Conservation (phyloP, 306 rosid species). For the Pueraria montana region DNA sequence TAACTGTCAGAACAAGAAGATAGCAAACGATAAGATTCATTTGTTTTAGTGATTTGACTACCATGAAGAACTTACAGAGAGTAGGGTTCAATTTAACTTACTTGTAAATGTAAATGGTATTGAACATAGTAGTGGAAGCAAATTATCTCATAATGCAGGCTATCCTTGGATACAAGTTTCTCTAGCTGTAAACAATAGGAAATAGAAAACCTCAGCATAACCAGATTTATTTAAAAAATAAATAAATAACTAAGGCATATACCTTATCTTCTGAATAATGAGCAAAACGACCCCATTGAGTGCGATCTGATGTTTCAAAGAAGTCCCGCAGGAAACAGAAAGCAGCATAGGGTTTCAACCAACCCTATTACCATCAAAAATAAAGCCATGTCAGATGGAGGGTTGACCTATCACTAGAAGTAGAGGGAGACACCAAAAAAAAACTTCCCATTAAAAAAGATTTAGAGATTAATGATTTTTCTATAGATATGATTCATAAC, state of each 20-base stretch:
- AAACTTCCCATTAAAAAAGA: not conserved
- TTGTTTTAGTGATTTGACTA: conserved; percentile 26
- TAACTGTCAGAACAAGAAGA: conserved; percentile 62
- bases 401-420: not conserved
- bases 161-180: conserved; percentile 87
- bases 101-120: conserved; percentile 91
- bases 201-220: conserved; percentile 32
- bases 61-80: conserved; percentile 29
- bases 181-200: conserved; percentile 72
- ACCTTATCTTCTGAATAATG: conserved; percentile 81
- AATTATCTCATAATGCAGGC: conserved; percentile 76
- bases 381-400: conserved; percentile 37
- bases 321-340: conserved; percentile 95
- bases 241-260: conserved; percentile 17
- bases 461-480: not conserved
- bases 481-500: not conserved
- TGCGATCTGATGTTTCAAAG: conserved; percentile 94
- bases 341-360: conserved; percentile 96
- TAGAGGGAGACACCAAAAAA: not conserved
- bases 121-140: conserved; percentile 94
- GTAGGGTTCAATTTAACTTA: conserved; percentile 52
- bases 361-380: conserved; percentile 71
- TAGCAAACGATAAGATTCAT: conserved; percentile 46
- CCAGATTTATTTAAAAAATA: conserved; percentile 10
- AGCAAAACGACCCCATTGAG: conserved; percentile 94